phyloP scores from a whole-genome alignment of 345 rosid genomes.

The Anacardium occidentale region DNA sequence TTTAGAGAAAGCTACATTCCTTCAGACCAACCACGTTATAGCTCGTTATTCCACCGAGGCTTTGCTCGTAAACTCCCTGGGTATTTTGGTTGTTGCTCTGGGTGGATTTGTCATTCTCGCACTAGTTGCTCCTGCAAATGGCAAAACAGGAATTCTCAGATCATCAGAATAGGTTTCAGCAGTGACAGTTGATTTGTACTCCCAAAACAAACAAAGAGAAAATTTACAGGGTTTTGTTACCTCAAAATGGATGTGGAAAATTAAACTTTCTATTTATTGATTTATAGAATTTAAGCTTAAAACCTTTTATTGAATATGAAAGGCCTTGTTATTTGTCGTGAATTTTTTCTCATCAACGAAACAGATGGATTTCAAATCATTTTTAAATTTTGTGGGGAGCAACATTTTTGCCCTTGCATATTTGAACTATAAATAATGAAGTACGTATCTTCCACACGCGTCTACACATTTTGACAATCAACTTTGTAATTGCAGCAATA shows the following conservation, averaged over 20 bases:
- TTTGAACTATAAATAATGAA: no score
- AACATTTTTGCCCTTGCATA: no score
- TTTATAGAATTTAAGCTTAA: no score
- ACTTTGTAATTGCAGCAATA: no score
- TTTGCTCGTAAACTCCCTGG: conserved; percentile 72
- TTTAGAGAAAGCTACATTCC: conserved; percentile 81
- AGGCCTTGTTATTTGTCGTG: no score
- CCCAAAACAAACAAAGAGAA: neutral
- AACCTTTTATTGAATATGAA: no score
- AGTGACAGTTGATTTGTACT: neutral
- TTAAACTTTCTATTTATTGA: no score
- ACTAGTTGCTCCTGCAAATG: conserved; percentile 47
- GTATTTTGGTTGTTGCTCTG: conserved; percentile 61
- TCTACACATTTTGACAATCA: no score
- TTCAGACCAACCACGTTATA: conserved; percentile 68
- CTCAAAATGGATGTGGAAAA: neutral
- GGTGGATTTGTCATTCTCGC: conserved; percentile 83
- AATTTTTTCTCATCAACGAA: no score
- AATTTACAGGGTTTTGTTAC: neutral
- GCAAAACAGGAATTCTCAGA: conserved; percentile 46
- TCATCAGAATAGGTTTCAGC: conserved; percentile 37
- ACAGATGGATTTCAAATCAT: no score
- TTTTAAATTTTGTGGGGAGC: no score
- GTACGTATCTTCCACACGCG: no score
- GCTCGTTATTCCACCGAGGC: conserved; percentile 73